These are phyloP conservation scores for Tolypocladium amazonense DNA, from an alignment of 2,329 filamentous ascomycete species.

Conservation along the genomic window DNA sequence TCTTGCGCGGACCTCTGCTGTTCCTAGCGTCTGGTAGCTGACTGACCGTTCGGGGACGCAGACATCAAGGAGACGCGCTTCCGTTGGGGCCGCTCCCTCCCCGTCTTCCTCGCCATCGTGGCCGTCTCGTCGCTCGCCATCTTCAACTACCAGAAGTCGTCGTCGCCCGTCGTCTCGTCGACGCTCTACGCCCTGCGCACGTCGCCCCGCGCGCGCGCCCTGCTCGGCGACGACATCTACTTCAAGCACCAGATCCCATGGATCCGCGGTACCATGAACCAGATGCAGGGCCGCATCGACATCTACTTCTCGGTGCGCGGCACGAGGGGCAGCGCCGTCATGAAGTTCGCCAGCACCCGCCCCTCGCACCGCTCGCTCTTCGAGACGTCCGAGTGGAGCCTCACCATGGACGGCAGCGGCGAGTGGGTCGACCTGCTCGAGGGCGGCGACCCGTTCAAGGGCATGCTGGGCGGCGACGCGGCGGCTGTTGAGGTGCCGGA, in stretches of 20 bases:
- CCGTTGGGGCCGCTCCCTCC: constrained; percentile 63
- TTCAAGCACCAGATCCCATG: constrained; percentile 70
- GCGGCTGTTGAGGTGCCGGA: constrained; percentile 4
- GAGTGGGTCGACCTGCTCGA: constrained; percentile 62
- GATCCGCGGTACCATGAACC: constrained; percentile 84
- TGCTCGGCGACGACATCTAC: constrained; percentile 80
- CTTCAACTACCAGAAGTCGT: constrained; percentile 98
- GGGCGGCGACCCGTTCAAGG: constrained; percentile 57
- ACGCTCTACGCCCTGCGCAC: constrained; percentile 89
- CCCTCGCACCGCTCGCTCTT: constrained; percentile 53
- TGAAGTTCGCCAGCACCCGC: constrained; percentile 71
- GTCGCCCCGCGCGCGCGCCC: constrained; percentile 59
- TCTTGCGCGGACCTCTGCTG: not conserved
- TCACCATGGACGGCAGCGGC: constrained; percentile 52
- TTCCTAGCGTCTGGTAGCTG: not conserved
- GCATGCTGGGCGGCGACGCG: constrained; percentile 29
- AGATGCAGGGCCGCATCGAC: constrained; percentile 83
- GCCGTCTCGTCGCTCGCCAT: constrained; percentile 68
- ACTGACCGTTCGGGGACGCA: constrained; percentile 8
- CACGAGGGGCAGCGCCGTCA: constrained; percentile 56
- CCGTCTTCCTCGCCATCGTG: constrained; percentile 68
- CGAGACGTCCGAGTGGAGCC: constrained; percentile 82
- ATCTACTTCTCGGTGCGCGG: constrained; percentile 82
- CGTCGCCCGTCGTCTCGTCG: constrained; percentile 74
- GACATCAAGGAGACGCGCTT: constrained; percentile 34